Percentiles rank a stretch among this genome's conserved stretches.
Evolutionary conservation across 192 early-diverging fungal genomes (phyloP).

Genomic region (Podila epigama): DNA sequence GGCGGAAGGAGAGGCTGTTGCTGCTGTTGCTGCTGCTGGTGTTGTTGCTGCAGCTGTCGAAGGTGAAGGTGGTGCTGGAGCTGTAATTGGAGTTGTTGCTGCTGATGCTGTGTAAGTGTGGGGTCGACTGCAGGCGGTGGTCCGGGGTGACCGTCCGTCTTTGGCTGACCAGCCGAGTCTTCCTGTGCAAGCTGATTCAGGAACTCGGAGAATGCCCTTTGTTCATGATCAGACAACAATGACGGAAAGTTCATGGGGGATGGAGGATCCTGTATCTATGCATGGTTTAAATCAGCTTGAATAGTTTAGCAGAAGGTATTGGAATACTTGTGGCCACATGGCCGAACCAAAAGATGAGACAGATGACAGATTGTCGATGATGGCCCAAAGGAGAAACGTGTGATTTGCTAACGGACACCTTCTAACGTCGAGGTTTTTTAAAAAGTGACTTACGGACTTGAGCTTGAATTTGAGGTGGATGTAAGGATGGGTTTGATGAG

Average conservation of each 20-base stretch:
- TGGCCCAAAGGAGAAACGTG: too few species aligned
- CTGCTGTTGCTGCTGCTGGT: conserved; percentile 40
- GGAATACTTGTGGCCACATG: not conserved
- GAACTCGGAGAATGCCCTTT: conserved; percentile 48
- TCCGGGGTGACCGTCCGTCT: conserved; percentile 6
- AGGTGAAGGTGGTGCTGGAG: conserved; percentile 44
- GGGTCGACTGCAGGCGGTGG: conserved; percentile 25
- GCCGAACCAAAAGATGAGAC: not conserved
- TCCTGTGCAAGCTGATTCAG: conserved; percentile 47
- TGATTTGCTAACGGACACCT: too few species aligned
- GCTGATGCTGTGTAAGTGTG: conserved; percentile 36
- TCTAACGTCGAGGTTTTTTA: too few species aligned
- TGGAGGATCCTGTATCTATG: not conserved
- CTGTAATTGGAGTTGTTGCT: conserved; percentile 44
- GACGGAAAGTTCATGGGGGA: conserved; percentile 40
- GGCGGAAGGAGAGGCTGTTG: too few species aligned
- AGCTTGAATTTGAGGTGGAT: too few species aligned
- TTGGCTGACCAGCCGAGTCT: conserved; percentile 11
- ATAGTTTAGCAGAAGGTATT: not conserved
- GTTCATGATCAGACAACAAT: conserved; percentile 49
- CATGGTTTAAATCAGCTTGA: not conserved
- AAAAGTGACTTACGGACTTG: too few species aligned
- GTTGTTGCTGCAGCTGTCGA: conserved; percentile 43
- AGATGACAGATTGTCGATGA: conserved; percentile 5
- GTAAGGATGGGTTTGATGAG: too few species aligned